Evolutionary conservation across 495 filamentous ascomycete genomes (phyloP), one percentile per base, ranked within the genome.

Genomic region (Clavariopsis aquatica): DNA sequence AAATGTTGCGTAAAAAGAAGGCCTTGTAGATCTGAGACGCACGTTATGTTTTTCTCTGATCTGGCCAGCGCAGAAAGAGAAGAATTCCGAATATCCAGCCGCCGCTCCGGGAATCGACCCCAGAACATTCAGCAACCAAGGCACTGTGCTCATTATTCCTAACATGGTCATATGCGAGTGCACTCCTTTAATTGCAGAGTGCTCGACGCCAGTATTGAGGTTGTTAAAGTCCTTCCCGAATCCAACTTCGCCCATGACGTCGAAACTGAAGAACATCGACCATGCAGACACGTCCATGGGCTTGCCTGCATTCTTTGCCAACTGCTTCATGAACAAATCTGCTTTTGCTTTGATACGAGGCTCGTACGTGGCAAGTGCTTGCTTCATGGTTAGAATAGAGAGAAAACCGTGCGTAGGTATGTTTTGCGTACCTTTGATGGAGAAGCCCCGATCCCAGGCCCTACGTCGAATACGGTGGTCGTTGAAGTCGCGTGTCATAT

Each of bases 211-310:
- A 1, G 27, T 52, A 13, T 58, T 51, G 0, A 78, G 66, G 56
- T 71, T 74, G 27, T 61, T 46, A 60, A 77, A 79, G 38, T 73
- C 56, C 38, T 78, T 68, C 1, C 73, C 72, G 57, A 78, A 77
- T n/a, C 70, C 72, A 10, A 79, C 60, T 22, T 74, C 68, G 15
- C 73, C 76, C 63, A 77, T 76, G 27, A 75, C 65, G 56, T 79
- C 78, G 49, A 79, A 74, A 15, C 64, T 66, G 28, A 64, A 73
- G 45, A 71, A 72, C 58, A 76, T 76, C 43, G 73, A 74, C 76
- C 75, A 79, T 13, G 71, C 51, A 0, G 54, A 64, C 24, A 76
- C 65, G 49, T 80, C 66, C 2, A 77, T 63, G 1, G 72, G 57
- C 22, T 49, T 64, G 9, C 71, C 74, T 8, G 46, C 22, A 8